Conservation (phyloP, 2,329 filamentous ascomycete species). For the Stachybotrys chartarum region DNA sequence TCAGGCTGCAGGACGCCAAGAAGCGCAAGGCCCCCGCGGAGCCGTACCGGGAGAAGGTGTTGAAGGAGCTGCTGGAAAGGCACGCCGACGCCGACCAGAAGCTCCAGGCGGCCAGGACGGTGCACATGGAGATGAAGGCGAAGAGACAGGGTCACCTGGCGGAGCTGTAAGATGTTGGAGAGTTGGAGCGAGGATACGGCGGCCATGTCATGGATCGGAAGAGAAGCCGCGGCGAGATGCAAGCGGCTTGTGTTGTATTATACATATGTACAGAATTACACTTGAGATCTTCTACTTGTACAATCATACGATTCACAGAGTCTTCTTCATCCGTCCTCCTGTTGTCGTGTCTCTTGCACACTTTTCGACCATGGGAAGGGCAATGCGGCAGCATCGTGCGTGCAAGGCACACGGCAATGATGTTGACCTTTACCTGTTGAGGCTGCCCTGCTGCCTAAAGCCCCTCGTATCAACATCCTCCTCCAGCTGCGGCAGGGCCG, state of each 20-base stretch:
- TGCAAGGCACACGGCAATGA: too few relatives aligned
- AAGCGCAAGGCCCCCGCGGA: conserved; percentile 63
- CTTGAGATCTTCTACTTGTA: conserved; percentile 11
- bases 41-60: conserved; percentile 40
- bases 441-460: conserved; percentile 40
- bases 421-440: conserved; percentile 19
- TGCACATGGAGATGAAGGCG: conserved; percentile 48
- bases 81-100: conserved; percentile 37
- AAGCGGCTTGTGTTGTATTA: conserved; percentile 29
- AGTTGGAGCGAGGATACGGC: neutral
- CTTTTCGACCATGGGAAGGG: too few relatives aligned
- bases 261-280: conserved; percentile 24
- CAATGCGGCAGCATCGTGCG: too few relatives aligned
- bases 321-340: neutral
- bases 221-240: conserved; percentile 14
- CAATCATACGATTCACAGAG: conserved; percentile 4
- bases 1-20: conserved; percentile 83
- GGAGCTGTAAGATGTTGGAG: conserved; percentile 7
- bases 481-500: conserved; percentile 13
- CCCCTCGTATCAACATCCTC: conserved; percentile 35
- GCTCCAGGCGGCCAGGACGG: conserved; percentile 40
- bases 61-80: conserved; percentile 35
- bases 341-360: neutral
- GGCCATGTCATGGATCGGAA: conserved; percentile 2
- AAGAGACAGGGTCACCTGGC: conserved; percentile 24